A percentile compares a stretch with the other conserved stretches of the same genome.
phyloP scores from a whole-genome alignment of 192 early-diverging fungal species.

The Funneliformis mosseae region DNA sequence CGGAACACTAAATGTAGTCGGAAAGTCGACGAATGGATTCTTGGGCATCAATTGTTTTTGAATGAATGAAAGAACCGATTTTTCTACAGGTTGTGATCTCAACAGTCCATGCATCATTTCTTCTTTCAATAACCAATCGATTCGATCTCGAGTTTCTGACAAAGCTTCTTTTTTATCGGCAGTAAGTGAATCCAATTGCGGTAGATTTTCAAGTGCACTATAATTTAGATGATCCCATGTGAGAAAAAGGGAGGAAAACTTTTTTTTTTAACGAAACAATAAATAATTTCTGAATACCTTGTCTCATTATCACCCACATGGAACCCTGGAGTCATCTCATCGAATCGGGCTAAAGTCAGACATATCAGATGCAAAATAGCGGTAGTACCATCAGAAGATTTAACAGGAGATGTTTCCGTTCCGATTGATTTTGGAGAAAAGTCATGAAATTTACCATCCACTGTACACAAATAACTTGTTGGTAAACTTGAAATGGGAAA shows the following conservation, averaged over 20 bases:
- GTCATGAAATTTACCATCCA: constrained; percentile 41
- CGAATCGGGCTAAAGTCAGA: constrained; percentile 59
- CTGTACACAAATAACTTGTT: constrained; percentile 52
- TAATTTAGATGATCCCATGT: neutral
- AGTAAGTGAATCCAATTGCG: constrained; percentile 35
- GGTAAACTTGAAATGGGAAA: constrained; percentile 66
- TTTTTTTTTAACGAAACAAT: neutral
- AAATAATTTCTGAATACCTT: neutral
- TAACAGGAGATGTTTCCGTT: constrained; percentile 60
- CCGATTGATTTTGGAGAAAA: constrained; percentile 67
- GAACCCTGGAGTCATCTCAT: constrained; percentile 23
- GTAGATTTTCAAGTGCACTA: neutral
- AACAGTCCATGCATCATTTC: constrained; percentile 76
- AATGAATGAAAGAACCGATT: constrained; percentile 50
- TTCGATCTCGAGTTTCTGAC: constrained; percentile 53
- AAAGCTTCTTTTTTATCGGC: constrained; percentile 61
- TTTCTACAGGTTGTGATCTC: constrained; percentile 55
- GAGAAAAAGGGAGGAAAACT: neutral
- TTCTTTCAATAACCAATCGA: constrained; percentile 69
- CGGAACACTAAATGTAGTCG: constrained; percentile 53
- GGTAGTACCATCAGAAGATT: constrained; percentile 66
- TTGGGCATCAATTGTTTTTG: constrained; percentile 51
- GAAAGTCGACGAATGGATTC: constrained; percentile 58
- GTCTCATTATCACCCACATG: neutral
- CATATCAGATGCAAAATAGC: constrained; percentile 69